A percentile compares a stretch with the other conserved stretches of the same genome.
phyloP scores from a whole-genome alignment of 1,284 basidiomycete species.

The Pseudozyma tsukubaensis region DNA sequence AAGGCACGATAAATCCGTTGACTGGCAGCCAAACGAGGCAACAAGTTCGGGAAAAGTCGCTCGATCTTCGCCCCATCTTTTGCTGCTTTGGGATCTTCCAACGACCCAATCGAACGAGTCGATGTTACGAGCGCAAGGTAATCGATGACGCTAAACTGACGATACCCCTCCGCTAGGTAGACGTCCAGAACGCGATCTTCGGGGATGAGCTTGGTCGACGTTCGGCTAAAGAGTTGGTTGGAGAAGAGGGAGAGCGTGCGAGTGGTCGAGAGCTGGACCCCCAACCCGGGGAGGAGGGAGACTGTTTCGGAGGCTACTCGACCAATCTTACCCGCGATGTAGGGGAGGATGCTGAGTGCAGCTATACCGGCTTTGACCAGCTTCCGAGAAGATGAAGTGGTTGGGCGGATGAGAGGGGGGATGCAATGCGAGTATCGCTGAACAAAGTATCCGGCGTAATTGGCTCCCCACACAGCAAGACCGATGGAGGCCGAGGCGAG shows the following conservation, averaged over 20 bases:
- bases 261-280: slow-evolving; percentile 53
- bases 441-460: slow-evolving; percentile 14
- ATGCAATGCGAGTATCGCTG: slow-evolving; percentile 21
- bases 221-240: not conserved
- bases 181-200: slow-evolving; percentile 60
- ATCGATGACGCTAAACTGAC: slow-evolving; percentile 53
- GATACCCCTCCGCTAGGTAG: slow-evolving; percentile 53
- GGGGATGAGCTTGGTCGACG: slow-evolving; percentile 32
- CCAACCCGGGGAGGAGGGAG: slow-evolving; percentile 46
- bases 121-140: slow-evolving; percentile 48
- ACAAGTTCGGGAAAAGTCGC: slow-evolving; percentile 31
- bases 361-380: slow-evolving; percentile 9
- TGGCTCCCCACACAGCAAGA: slow-evolving; percentile 2
- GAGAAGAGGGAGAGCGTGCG: slow-evolving; percentile 29
- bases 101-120: not conserved
- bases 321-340: slow-evolving; percentile 8
- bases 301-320: slow-evolving; percentile 47
- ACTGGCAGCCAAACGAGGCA: slow-evolving; percentile 37
- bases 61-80: slow-evolving; percentile 12
- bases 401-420: slow-evolving; percentile 12
- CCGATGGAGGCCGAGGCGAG: slow-evolving; percentile 12
- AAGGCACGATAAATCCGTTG: slow-evolving; percentile 40
- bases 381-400: not conserved
- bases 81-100: not conserved
- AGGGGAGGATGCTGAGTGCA: slow-evolving; percentile 16